Percentiles rank a stretch among this genome's conserved stretches.
phyloP scores from a whole-genome alignment of 192 early-diverging fungal species.

The Podochytrium sp. region DNA sequence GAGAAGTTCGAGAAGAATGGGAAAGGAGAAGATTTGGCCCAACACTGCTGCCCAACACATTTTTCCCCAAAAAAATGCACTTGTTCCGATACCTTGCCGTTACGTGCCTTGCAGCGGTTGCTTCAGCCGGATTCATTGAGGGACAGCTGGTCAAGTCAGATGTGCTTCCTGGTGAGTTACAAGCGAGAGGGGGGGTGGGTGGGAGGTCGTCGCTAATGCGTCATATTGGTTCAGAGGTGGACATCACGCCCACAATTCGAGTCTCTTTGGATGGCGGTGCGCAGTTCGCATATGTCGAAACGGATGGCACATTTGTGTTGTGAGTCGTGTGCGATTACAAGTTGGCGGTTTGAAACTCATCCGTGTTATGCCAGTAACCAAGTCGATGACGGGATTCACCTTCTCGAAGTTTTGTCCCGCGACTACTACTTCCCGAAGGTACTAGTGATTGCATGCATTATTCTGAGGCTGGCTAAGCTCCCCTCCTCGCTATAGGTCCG shows the following conservation, averaged over 20 bases:
- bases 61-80: too few relatives aligned
- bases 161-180: conserved; percentile 4
- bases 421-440: conserved; percentile 42
- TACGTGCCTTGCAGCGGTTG: too few relatives aligned
- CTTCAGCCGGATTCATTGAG: neutral
- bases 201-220: neutral
- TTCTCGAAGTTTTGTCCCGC: conserved; percentile 37
- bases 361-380: too few relatives aligned
- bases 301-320: conserved; percentile 47
- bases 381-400: conserved; percentile 45
- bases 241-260: conserved; percentile 31
- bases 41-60: too few relatives aligned
- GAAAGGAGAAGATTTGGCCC: too few relatives aligned
- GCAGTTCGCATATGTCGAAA: conserved; percentile 33
- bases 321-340: too few relatives aligned
- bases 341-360: too few relatives aligned
- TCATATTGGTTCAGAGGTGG: conserved; percentile 8
- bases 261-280: conserved; percentile 42
- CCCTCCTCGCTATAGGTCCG: conserved; percentile 25
- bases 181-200: neutral
- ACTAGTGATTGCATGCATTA: too few relatives aligned
- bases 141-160: conserved; percentile 23
- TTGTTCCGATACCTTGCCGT: too few relatives aligned
- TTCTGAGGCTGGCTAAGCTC: neutral
- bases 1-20: too few relatives aligned